Percentiles rank a stretch among this genome's conserved stretches.
Evolutionary conservation across 192 early-diverging fungal genomes (phyloP).

Genomic region (Coemansia pectinata): DNA sequence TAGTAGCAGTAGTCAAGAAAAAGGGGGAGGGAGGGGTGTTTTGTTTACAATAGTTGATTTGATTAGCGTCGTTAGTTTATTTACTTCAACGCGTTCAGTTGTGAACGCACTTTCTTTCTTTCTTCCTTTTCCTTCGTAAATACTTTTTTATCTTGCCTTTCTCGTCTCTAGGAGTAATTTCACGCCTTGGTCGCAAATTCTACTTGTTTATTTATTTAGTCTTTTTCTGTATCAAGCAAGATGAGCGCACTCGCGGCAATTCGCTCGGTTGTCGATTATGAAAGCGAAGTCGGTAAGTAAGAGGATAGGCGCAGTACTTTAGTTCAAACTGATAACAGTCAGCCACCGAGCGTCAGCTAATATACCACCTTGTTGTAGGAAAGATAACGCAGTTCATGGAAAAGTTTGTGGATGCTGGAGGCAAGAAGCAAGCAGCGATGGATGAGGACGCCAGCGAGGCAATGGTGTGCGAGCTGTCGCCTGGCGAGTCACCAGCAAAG

Average conservation of each 20-base stretch:
- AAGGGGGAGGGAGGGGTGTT: neutral
- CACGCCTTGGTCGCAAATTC: too few species aligned
- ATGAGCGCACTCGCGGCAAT: slow-evolving; percentile 53
- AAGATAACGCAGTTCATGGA: slow-evolving; percentile 41
- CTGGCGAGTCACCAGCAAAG: slow-evolving; percentile 29
- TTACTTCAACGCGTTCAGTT: neutral
- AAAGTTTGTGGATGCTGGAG: slow-evolving; percentile 29
- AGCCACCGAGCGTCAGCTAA: neutral
- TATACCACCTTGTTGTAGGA: neutral
- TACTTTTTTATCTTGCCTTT: neutral
- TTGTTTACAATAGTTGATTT: neutral
- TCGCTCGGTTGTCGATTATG: slow-evolving; percentile 47
- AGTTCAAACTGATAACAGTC: neutral
- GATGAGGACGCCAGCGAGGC: slow-evolving; percentile 13
- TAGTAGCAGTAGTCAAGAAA: neutral
- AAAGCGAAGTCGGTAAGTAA: slow-evolving; percentile 37
- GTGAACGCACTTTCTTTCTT: neutral
- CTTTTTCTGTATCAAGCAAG: neutral
- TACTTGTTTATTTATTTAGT: neutral
- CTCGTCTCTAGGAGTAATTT: neutral
- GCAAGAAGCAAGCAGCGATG: slow-evolving; percentile 27
- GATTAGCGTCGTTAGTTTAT: neutral
- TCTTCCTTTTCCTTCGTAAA: neutral
- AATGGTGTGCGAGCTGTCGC: slow-evolving; percentile 20
- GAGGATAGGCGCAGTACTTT: neutral